These are phyloP conservation scores for Phytophthora constricta DNA, from an alignment of 352 stramenopile species.

Conservation along the genomic window DNA sequence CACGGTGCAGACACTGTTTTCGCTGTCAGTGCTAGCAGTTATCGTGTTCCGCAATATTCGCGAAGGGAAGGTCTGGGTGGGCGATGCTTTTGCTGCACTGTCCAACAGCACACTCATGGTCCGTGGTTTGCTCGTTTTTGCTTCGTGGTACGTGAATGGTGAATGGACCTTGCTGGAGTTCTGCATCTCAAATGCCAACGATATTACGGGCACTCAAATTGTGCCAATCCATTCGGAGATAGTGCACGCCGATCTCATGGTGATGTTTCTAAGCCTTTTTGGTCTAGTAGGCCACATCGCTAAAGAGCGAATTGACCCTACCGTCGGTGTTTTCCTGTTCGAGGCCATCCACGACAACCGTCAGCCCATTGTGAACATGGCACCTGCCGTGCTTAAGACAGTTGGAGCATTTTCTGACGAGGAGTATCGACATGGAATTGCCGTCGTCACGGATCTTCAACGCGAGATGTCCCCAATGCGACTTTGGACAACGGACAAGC, in stretches of 20 bases:
- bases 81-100: slow-evolving; percentile 46
- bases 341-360: slow-evolving; percentile 37
- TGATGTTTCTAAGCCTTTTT: slow-evolving; percentile 41
- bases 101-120: slow-evolving; percentile 45
- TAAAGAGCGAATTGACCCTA: slow-evolving; percentile 36
- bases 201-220: slow-evolving; percentile 24
- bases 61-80: slow-evolving; percentile 45
- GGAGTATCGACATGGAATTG: slow-evolving; percentile 39
- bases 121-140: slow-evolving; percentile 39
- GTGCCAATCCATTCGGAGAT: slow-evolving; percentile 40
- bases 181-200: slow-evolving; percentile 43
- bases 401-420: slow-evolving; percentile 23
- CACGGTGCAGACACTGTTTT: slow-evolving; percentile 39
- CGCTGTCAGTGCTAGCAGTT: slow-evolving; percentile 39
- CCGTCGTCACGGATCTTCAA: slow-evolving; percentile 28
- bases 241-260: slow-evolving; percentile 50
- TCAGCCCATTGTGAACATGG: slow-evolving; percentile 30
- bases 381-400: slow-evolving; percentile 15
- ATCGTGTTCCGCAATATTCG: slow-evolving; percentile 43
- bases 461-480: slow-evolving; percentile 38
- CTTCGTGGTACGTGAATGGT: slow-evolving; percentile 48
- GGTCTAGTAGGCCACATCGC: slow-evolving; percentile 31
- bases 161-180: slow-evolving; percentile 58
- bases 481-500: slow-evolving; percentile 39
- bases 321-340: slow-evolving; percentile 32